Evolutionary conservation across 116 monocot genomes (phyloP).

Genomic region (Cymodocea nodosa): DNA sequence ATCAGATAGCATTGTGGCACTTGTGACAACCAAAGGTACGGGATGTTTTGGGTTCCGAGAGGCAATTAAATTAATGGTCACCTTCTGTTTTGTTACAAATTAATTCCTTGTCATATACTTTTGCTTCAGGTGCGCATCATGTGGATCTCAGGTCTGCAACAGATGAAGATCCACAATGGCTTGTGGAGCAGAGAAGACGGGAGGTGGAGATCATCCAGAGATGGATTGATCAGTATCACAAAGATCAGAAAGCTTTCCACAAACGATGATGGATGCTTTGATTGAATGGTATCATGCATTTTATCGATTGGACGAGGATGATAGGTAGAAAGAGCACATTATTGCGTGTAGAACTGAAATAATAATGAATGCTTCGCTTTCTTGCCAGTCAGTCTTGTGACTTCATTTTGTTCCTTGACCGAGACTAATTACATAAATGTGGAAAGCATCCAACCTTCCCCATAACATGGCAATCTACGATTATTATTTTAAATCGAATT

Average conservation of each 20-base stretch:
- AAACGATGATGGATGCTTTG: not conserved
- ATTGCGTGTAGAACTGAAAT: no score
- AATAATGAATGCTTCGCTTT: no score
- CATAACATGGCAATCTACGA: no score
- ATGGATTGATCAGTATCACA: conserved; percentile 63
- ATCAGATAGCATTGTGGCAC: conserved; percentile 70
- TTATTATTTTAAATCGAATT: no score
- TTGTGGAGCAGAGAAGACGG: conserved; percentile 53
- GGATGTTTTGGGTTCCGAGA: not conserved
- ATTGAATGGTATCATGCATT: no score
- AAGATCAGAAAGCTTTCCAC: not conserved
- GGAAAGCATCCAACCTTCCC: no score
- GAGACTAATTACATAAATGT: no score
- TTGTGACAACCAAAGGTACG: conserved; percentile 72
- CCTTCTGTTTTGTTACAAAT: not conserved
- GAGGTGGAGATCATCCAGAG: conserved; percentile 61
- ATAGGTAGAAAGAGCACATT: no score
- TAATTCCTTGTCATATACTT: not conserved
- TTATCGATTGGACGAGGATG: no score
- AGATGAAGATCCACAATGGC: conserved; percentile 71
- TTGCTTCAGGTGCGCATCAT: conserved; percentile 75
- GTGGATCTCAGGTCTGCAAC: conserved; percentile 68
- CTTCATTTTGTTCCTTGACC: no score
- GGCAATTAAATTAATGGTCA: not conserved
- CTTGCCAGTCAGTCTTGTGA: no score